Base-by-base conservation (phyloP, 2,329 filamentous ascomycete genomes). In the Colletotrichum simmondsii region DNA sequence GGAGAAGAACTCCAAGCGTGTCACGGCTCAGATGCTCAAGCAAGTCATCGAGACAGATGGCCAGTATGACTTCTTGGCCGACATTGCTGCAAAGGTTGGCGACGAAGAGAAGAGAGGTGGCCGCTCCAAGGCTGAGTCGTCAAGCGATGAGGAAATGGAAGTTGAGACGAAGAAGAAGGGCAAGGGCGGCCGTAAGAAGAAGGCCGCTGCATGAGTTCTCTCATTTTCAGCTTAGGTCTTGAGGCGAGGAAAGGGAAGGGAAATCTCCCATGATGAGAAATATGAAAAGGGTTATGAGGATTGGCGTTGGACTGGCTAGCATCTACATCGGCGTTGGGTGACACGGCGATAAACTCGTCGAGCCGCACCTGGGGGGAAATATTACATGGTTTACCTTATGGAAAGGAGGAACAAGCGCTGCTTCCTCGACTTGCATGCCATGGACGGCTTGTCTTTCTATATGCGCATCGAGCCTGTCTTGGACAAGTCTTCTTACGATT, bases 1-100 rank as follows among this genome's bases (percentile, higher is more conserved):
- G 77, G 90, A 93, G 73, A 94, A 94, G 81, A 94, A 92, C 75
- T 95, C 94, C 0, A 98, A 98, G 85, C 91, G 95, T 75, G 94
- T 99, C 76, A 95, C 95, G 19, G 94, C 95, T 2, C 88, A 92
- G 69, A 97, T 98, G 88, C 89, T 99, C 76, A 98, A 98, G 85
- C 91, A 94, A 75, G 96, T 97, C 12, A 92, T 99, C 53, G 91
- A 93, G 81, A 92, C 92, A 30, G 94, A 97, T 79, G 94, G 97
- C 75, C 95, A 98, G 80, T 96, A 97, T 85, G 97, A 99, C 83
- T 99, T 98, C 78, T 84, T 99, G 74, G 89, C 91, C 72, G 95
- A 98, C 64, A 98, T 98, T 77, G 95, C 98, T 65, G 89, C 92
- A 77, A 96, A 96, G 80, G 92, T 98, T 0, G 93, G 89, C 75